Base-by-base conservation (phyloP, 345 rosid genomes). In the Eucalyptus erythrocorys region DNA sequence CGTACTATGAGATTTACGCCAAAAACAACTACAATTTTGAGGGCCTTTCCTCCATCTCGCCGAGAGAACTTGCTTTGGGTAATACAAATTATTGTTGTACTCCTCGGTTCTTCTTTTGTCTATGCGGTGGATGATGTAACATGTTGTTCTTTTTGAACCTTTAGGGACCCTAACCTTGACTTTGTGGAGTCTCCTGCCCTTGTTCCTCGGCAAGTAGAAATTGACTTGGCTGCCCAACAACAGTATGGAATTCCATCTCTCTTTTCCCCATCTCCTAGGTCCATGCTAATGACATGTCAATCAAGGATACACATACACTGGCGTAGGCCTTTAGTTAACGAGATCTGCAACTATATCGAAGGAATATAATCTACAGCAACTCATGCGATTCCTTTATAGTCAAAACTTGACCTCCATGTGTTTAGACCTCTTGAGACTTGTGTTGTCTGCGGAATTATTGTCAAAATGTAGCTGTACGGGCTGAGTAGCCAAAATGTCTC, bases 141-240 rank as follows among this genome's bases (percentile, higher is more conserved):
- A 8, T 32, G 24, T 68, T 86, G 40, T 80, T 68, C 27, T 49
- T 16, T 85, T 85, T 90, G 87, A 48, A 48, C 68, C 86, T 88
- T 15, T 49, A 96, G 98, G 86, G 97, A 96, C 89, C 91, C 97
- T 10, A 98, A 96, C 89, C 94, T 98, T 86, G 98, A 98, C 94
- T 98, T 98, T 90, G 99, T 98, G 6, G 99, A 98, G 93, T 91
- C 98, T 22, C 96, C 97, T 45, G 99, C 99, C 24, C 95, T 97
- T 87, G 97, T 95, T 86, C 99, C 99, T 61, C 99, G 99, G 0
- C 99, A 98, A 90, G 99, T 98, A 17, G 95, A 91, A 12, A 91
- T 97, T 32, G 99, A 98, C 91, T 2, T 95, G 87, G 99, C 91
- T 43, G 95, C 95, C 45, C 99, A 98, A 90, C 96, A 95, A 89